A percentile compares a stretch with the other conserved stretches of the same genome.
Conservation (phyloP, 768 basidiomycete genomes). For the Chalciporus chontae region DNA sequence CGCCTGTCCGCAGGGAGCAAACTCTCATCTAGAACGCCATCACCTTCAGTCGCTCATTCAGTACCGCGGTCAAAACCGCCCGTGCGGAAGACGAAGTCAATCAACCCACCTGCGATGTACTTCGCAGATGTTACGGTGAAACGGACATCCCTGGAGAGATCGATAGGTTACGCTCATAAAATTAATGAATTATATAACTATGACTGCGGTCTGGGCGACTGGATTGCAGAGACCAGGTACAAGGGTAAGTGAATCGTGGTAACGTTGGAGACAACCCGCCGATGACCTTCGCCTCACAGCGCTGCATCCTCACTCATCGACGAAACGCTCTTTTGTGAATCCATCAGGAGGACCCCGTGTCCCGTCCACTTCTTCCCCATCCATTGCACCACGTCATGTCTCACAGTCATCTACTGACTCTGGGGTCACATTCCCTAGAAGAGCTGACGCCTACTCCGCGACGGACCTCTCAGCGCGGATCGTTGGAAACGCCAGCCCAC, state of each 20-base stretch:
- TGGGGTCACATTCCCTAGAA: conserved; percentile 74
- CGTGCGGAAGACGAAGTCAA: conserved; percentile 32
- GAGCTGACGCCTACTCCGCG: conserved; percentile 73
- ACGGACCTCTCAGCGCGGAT: conserved; percentile 62
- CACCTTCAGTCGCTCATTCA: conserved; percentile 35
- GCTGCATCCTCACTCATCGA: conserved; percentile 20
- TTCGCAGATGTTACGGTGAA: conserved; percentile 59
- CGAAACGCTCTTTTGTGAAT: conserved; percentile 27
- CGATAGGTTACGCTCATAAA: conserved; percentile 70
- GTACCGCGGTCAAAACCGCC: conserved; percentile 14
- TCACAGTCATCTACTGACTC: conserved; percentile 72
- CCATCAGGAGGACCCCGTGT: conserved; percentile 19
- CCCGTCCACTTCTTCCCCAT: conserved; percentile 41
- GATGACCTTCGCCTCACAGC: conserved; percentile 9
- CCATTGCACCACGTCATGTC: conserved; percentile 58
- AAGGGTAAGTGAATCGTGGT: conserved; percentile 42
- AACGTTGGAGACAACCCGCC: not conserved
- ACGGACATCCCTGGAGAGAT: conserved; percentile 62
- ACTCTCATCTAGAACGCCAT: conserved; percentile 23
- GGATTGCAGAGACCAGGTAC: conserved; percentile 56
- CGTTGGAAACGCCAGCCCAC: conserved; percentile 45
- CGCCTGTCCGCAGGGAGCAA: conserved; percentile 22
- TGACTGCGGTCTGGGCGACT: conserved; percentile 76
- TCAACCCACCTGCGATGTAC: conserved; percentile 65
- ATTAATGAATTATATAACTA: conserved; percentile 76